Evolutionary conservation across 164 flowering plant genomes (phyloP), one percentile per base, ranked within the genome.

Genomic region (Liquidambar formosana): DNA sequence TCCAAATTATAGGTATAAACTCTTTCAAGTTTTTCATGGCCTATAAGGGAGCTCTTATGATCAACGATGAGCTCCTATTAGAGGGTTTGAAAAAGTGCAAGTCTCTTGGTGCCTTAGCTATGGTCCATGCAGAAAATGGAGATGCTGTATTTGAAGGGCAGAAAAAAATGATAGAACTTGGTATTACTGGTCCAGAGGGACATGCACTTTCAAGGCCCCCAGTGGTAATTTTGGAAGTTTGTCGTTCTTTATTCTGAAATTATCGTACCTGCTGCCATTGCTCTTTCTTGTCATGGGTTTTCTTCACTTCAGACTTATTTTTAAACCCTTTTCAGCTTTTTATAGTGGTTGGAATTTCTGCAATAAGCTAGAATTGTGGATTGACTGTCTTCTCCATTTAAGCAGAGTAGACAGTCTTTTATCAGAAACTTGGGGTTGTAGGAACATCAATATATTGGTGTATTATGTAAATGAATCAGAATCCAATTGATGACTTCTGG

Each of bases 121-220:
- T 91, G 99, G 99, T 95, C 61, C 99, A 95, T 80, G 99, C 99
- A 61, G 99, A 95, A 86, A 95, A 95, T 85, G 97, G 97, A 63
- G 99, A 95, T 83, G 99, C 91, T 71, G 97, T 90, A 33, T 87
- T 77, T 71, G 93, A 89, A 78, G 99, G 97, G 60, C 97, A 95
- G 73, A 83, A 81, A 45, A 85, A 88, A 79, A 91, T 95, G 93
- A 89, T 93, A 56, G 88, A 89, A 65, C 96, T 95, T 71, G 97
- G 97, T 53, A 93, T 95, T 70, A 89, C 94, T 54, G 97, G 99
- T 71, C 97, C 97, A 38, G 97, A 95, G 77, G 99, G 99, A 44
- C 99, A 95, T 82, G 86, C 91, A 71, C 96, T 95, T 76, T 95
- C 99, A 45, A 85, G 97, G 80, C 99, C 99, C 13, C 83, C 97